Percentiles rank a stretch among this genome's conserved stretches.
Conservation (phyloP, 495 filamentous ascomycete species). For the Penicillium angulare region DNA sequence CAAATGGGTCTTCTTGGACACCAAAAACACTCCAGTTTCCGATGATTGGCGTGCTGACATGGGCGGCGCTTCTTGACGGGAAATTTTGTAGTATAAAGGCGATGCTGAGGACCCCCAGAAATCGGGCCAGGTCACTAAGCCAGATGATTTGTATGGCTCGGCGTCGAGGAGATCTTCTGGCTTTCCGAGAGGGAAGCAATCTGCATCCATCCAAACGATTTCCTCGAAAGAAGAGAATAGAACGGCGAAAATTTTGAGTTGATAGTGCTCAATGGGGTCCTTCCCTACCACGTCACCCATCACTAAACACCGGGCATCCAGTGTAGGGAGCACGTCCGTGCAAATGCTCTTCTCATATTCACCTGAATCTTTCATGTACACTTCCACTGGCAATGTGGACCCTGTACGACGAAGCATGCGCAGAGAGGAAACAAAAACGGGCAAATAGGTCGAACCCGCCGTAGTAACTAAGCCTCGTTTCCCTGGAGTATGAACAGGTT, state of each 20-base stretch:
- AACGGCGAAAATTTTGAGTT: constrained; percentile 61
- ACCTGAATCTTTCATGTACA: constrained; percentile 50
- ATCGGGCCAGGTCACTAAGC: constrained; percentile 62
- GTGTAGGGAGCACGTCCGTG: constrained; percentile 45
- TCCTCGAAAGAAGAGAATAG: constrained; percentile 60
- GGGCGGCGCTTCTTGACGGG: constrained; percentile 41
- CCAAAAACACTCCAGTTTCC: constrained; percentile 57
- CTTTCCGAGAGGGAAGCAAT: constrained; percentile 52
- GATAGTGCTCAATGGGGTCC: constrained; percentile 46
- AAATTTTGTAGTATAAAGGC: constrained; percentile 53
- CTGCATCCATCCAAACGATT: constrained; percentile 62
- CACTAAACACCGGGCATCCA: constrained; percentile 53
- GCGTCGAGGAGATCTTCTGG: constrained; percentile 50
- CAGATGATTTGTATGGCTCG: constrained; percentile 51
- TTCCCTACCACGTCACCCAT: constrained; percentile 44
- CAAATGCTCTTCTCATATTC: constrained; percentile 55
- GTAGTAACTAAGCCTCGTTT: constrained; percentile 57
- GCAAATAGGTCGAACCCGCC: constrained; percentile 44
- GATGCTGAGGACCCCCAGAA: constrained; percentile 57
- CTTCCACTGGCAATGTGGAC: constrained; percentile 55
- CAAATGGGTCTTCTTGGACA: constrained; percentile 55
- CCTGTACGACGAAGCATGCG: constrained; percentile 58
- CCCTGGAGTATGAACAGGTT: constrained; percentile 40
- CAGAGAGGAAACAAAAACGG: constrained; percentile 50
- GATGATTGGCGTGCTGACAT: constrained; percentile 43